phyloP scores from a whole-genome alignment of 371 early-diverging fungal genomes.

The Mucor sp. region DNA sequence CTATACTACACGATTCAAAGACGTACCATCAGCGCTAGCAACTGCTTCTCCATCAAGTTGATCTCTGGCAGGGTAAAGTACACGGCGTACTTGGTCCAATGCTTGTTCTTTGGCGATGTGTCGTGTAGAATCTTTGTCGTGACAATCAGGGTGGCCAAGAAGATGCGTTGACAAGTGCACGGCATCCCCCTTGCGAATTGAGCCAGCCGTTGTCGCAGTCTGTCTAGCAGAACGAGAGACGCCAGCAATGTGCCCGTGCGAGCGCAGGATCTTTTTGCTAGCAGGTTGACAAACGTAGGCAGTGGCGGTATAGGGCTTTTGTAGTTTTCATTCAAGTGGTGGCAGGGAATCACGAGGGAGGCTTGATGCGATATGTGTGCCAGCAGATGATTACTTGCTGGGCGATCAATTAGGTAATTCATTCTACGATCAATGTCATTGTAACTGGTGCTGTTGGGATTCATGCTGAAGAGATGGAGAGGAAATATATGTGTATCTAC shows the following conservation, averaged over 20 bases:
- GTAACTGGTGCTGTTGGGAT: neutral
- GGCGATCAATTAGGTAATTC: slow-evolving; percentile 25
- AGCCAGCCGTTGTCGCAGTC: slow-evolving; percentile 53
- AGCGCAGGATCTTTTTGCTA: slow-evolving; percentile 58
- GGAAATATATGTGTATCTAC: neutral
- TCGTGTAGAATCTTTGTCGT: slow-evolving; percentile 73
- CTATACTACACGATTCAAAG: neutral
- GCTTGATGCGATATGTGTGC: slow-evolving; percentile 27
- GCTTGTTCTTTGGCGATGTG: slow-evolving; percentile 75
- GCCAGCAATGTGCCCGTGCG: slow-evolving; percentile 64
- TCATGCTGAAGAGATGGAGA: neutral
- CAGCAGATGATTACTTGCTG: slow-evolving; percentile 20
- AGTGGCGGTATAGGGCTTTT: slow-evolving; percentile 41
- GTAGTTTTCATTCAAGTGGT: slow-evolving; percentile 3
- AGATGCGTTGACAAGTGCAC: slow-evolving; percentile 60
- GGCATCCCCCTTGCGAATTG: slow-evolving; percentile 57
- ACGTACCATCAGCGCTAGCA: slow-evolving; percentile 65
- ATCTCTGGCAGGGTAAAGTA: slow-evolving; percentile 75
- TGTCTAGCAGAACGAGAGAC: slow-evolving; percentile 61
- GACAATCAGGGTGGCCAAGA: slow-evolving; percentile 76
- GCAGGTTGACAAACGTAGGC: slow-evolving; percentile 52
- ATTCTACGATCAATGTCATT: slow-evolving; percentile 14
- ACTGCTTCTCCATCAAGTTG: slow-evolving; percentile 81
- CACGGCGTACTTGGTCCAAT: slow-evolving; percentile 71
- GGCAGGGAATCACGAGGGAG: slow-evolving; percentile 20